phyloP scores from a whole-genome alignment of 768 basidiomycete genomes.

The Bullera alba region DNA sequence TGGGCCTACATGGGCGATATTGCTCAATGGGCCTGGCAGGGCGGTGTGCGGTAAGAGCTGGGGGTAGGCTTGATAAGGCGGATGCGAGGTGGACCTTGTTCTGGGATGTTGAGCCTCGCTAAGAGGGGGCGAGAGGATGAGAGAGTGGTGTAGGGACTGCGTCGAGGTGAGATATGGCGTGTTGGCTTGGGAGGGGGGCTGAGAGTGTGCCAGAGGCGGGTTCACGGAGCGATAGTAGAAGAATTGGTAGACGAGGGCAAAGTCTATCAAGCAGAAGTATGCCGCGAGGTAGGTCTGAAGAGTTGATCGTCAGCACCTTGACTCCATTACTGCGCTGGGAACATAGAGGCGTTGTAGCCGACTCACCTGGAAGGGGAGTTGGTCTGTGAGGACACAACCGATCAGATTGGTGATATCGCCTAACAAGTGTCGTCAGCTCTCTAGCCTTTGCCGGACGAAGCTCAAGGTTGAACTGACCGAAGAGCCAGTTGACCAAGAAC shows the following conservation, averaged over 20 bases:
- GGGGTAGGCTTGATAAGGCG: not conserved
- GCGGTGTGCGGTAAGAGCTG: no score
- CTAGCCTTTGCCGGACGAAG: not conserved
- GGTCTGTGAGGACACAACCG: slow-evolving; percentile 71
- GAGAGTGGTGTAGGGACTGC: slow-evolving; percentile 13
- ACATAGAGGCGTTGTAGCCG: not conserved
- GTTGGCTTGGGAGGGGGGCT: not conserved
- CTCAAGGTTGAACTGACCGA: slow-evolving; percentile 54
- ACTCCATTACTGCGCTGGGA: not conserved
- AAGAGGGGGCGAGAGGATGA: slow-evolving; percentile 22
- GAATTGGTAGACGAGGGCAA: slow-evolving; percentile 68
- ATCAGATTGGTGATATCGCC: slow-evolving; percentile 90
- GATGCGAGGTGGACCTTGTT: not conserved
- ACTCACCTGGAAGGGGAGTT: slow-evolving; percentile 86
- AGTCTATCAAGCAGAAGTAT: slow-evolving; percentile 83
- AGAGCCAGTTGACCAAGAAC: slow-evolving; percentile 86
- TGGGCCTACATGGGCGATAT: not conserved
- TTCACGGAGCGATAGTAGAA: slow-evolving; percentile 56
- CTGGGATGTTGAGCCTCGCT: not conserved
- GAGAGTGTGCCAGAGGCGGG: not conserved
- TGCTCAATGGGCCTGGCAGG: no score
- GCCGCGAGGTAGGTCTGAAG: slow-evolving; percentile 75
- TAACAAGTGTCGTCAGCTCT: slow-evolving; percentile 39
- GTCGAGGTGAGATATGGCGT: no score
- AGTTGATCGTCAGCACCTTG: not conserved